Evolutionary conservation across 768 basidiomycete species (phyloP).

Genomic region (Aureoboletus auriporus): DNA sequence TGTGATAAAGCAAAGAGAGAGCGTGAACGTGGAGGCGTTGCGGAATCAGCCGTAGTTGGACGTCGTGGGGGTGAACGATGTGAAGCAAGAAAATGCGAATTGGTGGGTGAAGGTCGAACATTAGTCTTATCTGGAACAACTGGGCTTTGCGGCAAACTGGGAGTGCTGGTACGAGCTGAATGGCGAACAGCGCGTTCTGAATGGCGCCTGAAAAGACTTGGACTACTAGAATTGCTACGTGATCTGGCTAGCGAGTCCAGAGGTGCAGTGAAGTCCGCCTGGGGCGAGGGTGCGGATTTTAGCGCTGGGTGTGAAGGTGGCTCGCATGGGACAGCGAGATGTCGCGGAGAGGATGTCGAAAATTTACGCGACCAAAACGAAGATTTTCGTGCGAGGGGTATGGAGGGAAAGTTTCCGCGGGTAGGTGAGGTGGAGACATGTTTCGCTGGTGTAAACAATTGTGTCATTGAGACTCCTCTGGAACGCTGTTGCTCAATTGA

Average conservation of each 20-base stretch:
- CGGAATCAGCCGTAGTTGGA: constrained; percentile 42
- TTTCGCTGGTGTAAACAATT: constrained; percentile 39
- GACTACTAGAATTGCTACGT: constrained; percentile 16
- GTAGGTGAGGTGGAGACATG: constrained; percentile 36
- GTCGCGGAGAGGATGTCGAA: constrained; percentile 32
- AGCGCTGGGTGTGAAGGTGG: constrained; percentile 36
- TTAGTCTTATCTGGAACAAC: constrained; percentile 3
- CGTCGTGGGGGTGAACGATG: constrained; percentile 24
- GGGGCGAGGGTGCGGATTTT: constrained; percentile 42
- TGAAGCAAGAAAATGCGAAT: constrained; percentile 11
- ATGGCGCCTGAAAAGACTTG: constrained; percentile 42
- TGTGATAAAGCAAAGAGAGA: constrained; percentile 26
- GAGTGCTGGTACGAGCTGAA: constrained; percentile 6
- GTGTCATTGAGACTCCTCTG: constrained; percentile 58
- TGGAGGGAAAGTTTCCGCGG: constrained; percentile 26
- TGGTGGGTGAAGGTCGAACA: constrained; percentile 17
- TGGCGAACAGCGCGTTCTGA: constrained; percentile 31
- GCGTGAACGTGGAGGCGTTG: constrained; percentile 28
- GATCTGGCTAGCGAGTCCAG: constrained; percentile 15
- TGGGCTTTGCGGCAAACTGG: constrained; percentile 12
- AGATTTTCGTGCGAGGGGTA: constrained; percentile 48
- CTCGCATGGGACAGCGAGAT: constrained; percentile 26
- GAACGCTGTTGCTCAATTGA: constrained; percentile 30
- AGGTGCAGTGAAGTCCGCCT: constrained; percentile 27
- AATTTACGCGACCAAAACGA: constrained; percentile 67